phyloP scores from a whole-genome alignment of 306 rosid species.

The Cyamopsis tetragonoloba region DNA sequence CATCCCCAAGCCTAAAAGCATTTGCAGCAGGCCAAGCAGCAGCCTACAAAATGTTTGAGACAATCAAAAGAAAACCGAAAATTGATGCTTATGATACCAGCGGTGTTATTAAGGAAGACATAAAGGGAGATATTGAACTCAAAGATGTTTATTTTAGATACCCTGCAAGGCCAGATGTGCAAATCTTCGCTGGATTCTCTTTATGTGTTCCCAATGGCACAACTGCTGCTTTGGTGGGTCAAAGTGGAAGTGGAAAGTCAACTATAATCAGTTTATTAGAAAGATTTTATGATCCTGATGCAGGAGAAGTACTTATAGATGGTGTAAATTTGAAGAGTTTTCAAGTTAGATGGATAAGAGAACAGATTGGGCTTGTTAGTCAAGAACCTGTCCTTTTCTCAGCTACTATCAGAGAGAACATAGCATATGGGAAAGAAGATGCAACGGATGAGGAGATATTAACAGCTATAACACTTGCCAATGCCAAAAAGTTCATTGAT shows the following conservation, averaged over 20 bases:
- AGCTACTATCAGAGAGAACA: constrained; percentile 61
- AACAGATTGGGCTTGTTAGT: constrained; percentile 80
- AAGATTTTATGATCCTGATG: constrained; percentile 86
- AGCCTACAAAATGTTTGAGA: constrained; percentile 84
- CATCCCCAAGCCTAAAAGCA: constrained; percentile 78
- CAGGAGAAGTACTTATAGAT: constrained; percentile 78
- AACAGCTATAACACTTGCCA: constrained; percentile 64
- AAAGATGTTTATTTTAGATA: constrained; percentile 67
- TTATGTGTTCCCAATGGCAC: constrained; percentile 59
- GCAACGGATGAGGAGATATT: constrained; percentile 68
- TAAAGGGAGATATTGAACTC: constrained; percentile 75
- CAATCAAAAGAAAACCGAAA: constrained; percentile 57
- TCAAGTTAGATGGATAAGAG: constrained; percentile 66
- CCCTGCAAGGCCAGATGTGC: constrained; percentile 78
- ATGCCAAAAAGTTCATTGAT: constrained; percentile 82
- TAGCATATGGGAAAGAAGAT: constrained; percentile 76
- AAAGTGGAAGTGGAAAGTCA: constrained; percentile 95
- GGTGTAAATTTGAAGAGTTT: constrained; percentile 58
- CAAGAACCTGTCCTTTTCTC: constrained; percentile 80
- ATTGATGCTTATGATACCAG: constrained; percentile 64
- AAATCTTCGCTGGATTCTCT: constrained; percentile 77
- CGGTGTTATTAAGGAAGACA: constrained; percentile 56
- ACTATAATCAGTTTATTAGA: constrained; percentile 71
- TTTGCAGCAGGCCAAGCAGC: constrained; percentile 88
- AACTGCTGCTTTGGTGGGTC: constrained; percentile 83